A percentile compares a stretch with the other conserved stretches of the same genome.
phyloP scores from a whole-genome alignment of 2,329 filamentous ascomycete species.

The Alternaria sp. region DNA sequence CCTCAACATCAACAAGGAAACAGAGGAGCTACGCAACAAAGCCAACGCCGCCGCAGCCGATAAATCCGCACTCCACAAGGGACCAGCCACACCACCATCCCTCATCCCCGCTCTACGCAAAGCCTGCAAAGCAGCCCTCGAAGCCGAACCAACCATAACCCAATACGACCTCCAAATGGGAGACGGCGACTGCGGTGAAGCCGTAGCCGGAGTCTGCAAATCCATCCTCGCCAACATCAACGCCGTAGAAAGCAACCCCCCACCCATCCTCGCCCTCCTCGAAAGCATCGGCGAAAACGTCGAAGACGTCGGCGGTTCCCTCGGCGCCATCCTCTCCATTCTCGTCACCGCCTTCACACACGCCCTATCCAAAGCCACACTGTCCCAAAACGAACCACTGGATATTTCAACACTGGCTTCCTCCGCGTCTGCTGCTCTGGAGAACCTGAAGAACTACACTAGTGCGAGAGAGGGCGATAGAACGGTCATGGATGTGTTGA shows the following conservation, averaged over 20 bases:
- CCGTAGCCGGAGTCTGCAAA: constrained; percentile 71
- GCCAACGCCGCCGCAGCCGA: constrained; percentile 40
- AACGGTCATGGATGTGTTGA: constrained; percentile 87
- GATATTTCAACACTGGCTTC: constrained; percentile 49
- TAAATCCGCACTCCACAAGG: constrained; percentile 31
- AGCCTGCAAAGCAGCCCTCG: constrained; percentile 60
- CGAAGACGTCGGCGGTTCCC: constrained; percentile 77
- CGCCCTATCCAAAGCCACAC: constrained; percentile 47
- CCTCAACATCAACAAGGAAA: constrained; percentile 37
- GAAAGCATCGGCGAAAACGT: constrained; percentile 68
- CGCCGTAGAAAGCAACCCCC: constrained; percentile 64
- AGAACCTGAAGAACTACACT: constrained; percentile 72
- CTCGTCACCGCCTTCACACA: constrained; percentile 80
- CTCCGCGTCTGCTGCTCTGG: constrained; percentile 56
- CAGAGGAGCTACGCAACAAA: constrained; percentile 37
- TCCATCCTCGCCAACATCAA: constrained; percentile 57
- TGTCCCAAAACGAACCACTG: constrained; percentile 39
- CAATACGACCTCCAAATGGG: constrained; percentile 81
- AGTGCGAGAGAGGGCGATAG: constrained; percentile 86
- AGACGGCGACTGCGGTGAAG: constrained; percentile 85
- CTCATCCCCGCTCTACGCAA: constrained; percentile 53
- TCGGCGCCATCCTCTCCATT: constrained; percentile 79
- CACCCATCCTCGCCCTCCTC: constrained; percentile 63
- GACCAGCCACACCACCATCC: constrained; percentile 52
- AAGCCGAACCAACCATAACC: constrained; percentile 70